Base-by-base conservation (phyloP, 164 flowering plant genomes). In the Malania oleifera region DNA sequence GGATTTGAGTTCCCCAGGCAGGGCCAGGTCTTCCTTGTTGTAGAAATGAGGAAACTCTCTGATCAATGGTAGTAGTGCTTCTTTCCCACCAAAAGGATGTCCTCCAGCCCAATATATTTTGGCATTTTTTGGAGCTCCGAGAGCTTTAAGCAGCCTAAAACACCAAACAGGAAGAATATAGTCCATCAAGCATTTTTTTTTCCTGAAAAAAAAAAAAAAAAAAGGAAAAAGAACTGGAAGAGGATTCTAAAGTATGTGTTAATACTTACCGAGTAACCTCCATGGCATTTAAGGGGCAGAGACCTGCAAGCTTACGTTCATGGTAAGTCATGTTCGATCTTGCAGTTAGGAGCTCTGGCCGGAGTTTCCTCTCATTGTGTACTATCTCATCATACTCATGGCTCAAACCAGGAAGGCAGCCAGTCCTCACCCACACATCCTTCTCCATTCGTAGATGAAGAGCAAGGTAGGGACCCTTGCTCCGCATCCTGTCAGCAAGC, bases 361-460 rank as follows among this genome's bases (percentile, higher is more conserved):
- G 73, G 14, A 19, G 61, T 66, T 74, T 81, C 67, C 99, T 78
- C 75, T 90, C 99, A 43, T 73, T 73, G 54, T 37, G 63, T n/a
- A 93, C 75, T 17, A 93, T 76, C 58, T 86, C 86, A 40, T 93
- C 93, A 63, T 75, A 85, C 48, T 88, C 78, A 22, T 22, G 83
- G 65, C 77, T 90, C 61, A 90, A 60, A 52, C 99, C 97, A 27
- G 97, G 97, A 62, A 84, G 87, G 57, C 99, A 93, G 6, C 99
- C 99, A 1, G 99, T 93, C 58, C 98, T 86, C 60, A 93, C 93
- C 98, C 98, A 93, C 1, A 93, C 98, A 71, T 93, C 98, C 72
- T 89, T 87, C 66, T 93, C 98, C 91, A 93, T 70, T 54, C 99
- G 77, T n/a, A 93, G 70, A 79, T 93, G 99, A 67, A 93, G 96